A percentile compares a stretch with the other conserved stretches of the same genome.
Evolutionary conservation across 75 land plant species (phyloP).

Genomic region (Ceratopteris richardii): DNA sequence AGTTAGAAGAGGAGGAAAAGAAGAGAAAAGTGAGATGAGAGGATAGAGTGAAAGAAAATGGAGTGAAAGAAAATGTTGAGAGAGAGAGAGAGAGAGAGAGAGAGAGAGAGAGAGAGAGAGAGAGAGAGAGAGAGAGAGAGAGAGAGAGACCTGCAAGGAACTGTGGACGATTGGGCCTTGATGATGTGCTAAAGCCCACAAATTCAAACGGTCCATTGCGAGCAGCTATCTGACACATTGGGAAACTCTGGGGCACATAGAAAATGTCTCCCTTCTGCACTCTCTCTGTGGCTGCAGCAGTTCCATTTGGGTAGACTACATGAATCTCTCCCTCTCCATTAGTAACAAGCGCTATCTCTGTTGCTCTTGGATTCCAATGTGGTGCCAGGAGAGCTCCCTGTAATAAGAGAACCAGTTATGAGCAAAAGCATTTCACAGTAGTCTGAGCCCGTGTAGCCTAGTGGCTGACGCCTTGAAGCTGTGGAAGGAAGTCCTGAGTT

Average conservation of each 20-base stretch:
- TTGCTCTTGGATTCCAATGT: slow-evolving; percentile 60
- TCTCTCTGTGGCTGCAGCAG: slow-evolving; percentile 30
- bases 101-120: too few species aligned
- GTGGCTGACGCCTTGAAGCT: too few species aligned
- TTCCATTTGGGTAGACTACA: slow-evolving; percentile 57
- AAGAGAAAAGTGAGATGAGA: too few species aligned
- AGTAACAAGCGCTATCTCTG: slow-evolving; percentile 59
- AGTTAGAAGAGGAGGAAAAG: too few species aligned
- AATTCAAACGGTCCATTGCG: slow-evolving; percentile 50
- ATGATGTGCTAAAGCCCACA: slow-evolving; percentile 72
- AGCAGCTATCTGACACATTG: slow-evolving; percentile 73
- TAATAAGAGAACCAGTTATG: neutral
- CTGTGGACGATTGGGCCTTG: slow-evolving; percentile 49
- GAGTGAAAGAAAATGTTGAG: too few species aligned
- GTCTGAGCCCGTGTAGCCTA: too few species aligned
- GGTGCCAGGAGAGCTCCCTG: slow-evolving; percentile 83
- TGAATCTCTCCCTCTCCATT: slow-evolving; percentile 55
- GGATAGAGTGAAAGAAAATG: too few species aligned
- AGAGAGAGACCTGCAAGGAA: slow-evolving; percentile 60
- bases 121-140: too few species aligned
- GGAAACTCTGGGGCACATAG: slow-evolving; percentile 60
- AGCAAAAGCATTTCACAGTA: too few species aligned
- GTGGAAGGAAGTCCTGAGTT: too few species aligned
- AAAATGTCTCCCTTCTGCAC: slow-evolving; percentile 48
- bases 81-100: too few species aligned